A percentile compares a stretch with the other conserved stretches of the same genome.
phyloP scores from a whole-genome alignment of 345 rosid genomes.

The Physaria fendleri region DNA sequence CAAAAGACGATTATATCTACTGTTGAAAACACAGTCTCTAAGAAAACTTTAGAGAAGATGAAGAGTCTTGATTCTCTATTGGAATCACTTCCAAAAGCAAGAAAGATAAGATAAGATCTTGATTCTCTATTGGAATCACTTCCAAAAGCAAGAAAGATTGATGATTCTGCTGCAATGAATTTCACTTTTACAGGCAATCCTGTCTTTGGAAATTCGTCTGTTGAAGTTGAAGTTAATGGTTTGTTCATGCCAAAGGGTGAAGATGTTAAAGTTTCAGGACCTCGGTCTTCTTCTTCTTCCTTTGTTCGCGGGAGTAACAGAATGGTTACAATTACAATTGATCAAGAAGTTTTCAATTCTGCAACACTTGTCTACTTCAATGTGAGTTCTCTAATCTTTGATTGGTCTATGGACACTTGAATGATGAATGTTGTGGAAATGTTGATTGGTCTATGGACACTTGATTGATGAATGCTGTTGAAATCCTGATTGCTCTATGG shows the following conservation, averaged over 20 bases:
- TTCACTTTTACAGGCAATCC: constrained; percentile 54
- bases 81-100: constrained; percentile 60
- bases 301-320: constrained; percentile 17
- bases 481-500: neutral
- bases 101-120: constrained; percentile 47
- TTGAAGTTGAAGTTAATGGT: constrained; percentile 49
- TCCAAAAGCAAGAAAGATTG: constrained; percentile 48
- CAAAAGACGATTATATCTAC: constrained; percentile 43
- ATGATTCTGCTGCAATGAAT: constrained; percentile 49
- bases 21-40: constrained; percentile 44
- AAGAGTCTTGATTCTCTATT: constrained; percentile 47
- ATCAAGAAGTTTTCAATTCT: constrained; percentile 53
- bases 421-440: constrained; percentile 2
- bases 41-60: constrained; percentile 49
- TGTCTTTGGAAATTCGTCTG: constrained; percentile 37
- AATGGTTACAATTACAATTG: constrained; percentile 49
- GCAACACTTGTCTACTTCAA: constrained; percentile 60
- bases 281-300: constrained; percentile 16
- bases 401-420: constrained; percentile 7
- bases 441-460: no score
- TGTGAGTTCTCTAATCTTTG: constrained; percentile 36
- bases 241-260: constrained; percentile 35
- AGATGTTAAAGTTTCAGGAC: constrained; percentile 14
- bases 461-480: constrained; percentile 10
- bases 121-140: constrained; percentile 54